phyloP scores from a whole-genome alignment of 2,329 filamentous ascomycete genomes.

The Neonectria magnoliae region DNA sequence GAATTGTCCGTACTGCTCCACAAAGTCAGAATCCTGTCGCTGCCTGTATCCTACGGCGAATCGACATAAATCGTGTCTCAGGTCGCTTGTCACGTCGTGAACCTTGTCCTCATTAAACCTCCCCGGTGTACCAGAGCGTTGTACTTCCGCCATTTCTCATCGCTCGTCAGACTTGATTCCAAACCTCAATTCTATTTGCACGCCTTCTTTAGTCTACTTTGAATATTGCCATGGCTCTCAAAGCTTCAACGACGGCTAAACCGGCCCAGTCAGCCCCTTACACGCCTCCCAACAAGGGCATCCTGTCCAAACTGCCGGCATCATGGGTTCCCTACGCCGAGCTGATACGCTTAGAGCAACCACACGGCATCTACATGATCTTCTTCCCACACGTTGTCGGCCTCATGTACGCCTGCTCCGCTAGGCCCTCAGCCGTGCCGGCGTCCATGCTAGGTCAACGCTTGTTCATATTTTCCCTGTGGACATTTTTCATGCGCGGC shows the following conservation, averaged over 20 bases:
- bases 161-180: not conserved
- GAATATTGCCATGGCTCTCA: constrained; percentile 3
- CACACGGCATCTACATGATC: constrained; percentile 61
- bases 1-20: constrained; percentile 17
- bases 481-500: constrained; percentile 56
- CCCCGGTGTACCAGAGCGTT: constrained; percentile 1
- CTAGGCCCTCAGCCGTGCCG: constrained; percentile 49
- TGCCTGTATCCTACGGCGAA: not conserved
- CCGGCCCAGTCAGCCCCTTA: constrained; percentile 41
- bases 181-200: not conserved
- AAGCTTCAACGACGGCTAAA: not conserved
- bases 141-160: not conserved
- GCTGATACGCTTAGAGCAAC: constrained; percentile 62
- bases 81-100: not conserved
- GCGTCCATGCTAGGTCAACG: constrained; percentile 32
- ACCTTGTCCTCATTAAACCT: constrained; percentile 2
- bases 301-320: constrained; percentile 55
- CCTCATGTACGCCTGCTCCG: constrained; percentile 56
- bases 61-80: constrained; percentile 14
- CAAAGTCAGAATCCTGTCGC: constrained; percentile 1
- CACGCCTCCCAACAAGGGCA: constrained; percentile 54
- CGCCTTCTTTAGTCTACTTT: not conserved
- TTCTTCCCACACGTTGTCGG: constrained; percentile 60
- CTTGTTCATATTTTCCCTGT: constrained; percentile 51
- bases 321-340: constrained; percentile 66